These are phyloP conservation scores for Boletus pseudo-olivaceus DNA, from an alignment of 768 basidiomycete genomes.

Conservation along the genomic window DNA sequence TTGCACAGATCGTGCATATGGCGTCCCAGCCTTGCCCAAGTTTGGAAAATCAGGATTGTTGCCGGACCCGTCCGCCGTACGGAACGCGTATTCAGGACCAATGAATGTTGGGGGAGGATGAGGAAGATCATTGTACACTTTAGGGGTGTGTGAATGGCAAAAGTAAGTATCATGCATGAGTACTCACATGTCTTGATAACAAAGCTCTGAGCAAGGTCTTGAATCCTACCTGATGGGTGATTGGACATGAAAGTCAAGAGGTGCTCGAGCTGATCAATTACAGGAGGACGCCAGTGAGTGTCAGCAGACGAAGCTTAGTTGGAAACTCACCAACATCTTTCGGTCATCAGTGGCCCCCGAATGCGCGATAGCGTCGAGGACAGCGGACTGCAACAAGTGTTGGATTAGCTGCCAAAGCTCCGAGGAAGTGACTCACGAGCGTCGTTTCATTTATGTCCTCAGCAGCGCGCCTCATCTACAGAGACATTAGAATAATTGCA, in stretches of 20 bases:
- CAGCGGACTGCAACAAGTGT: slow-evolving; percentile 42
- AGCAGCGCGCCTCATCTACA: slow-evolving; percentile 28
- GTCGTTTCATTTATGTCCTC: slow-evolving; percentile 31
- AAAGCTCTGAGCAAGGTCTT: slow-evolving; percentile 37
- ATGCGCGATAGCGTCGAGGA: slow-evolving; percentile 60
- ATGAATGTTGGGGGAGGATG: slow-evolving; percentile 75
- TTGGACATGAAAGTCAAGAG: slow-evolving; percentile 59
- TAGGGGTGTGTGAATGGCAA: not conserved
- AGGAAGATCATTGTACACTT: slow-evolving; percentile 79
- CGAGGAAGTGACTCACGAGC: slow-evolving; percentile 12
- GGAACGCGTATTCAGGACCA: slow-evolving; percentile 60
- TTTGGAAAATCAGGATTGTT: slow-evolving; percentile 72
- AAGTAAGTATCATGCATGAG: not conserved
- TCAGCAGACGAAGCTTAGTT: not conserved
- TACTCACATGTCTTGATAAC: slow-evolving; percentile 55
- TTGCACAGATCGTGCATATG: slow-evolving; percentile 83
- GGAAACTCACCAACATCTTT: slow-evolving; percentile 61
- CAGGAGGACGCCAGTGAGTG: not conserved
- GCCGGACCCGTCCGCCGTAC: slow-evolving; percentile 70
- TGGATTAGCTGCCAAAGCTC: not conserved
- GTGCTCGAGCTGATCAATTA: slow-evolving; percentile 59
- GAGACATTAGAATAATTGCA: not conserved
- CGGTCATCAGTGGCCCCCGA: slow-evolving; percentile 69
- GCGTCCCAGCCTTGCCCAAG: slow-evolving; percentile 73
- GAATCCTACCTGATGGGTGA: slow-evolving; percentile 45